Evolutionary conservation across 2,329 filamentous ascomycete genomes (phyloP).

Genomic region (Thelonectria olida): DNA sequence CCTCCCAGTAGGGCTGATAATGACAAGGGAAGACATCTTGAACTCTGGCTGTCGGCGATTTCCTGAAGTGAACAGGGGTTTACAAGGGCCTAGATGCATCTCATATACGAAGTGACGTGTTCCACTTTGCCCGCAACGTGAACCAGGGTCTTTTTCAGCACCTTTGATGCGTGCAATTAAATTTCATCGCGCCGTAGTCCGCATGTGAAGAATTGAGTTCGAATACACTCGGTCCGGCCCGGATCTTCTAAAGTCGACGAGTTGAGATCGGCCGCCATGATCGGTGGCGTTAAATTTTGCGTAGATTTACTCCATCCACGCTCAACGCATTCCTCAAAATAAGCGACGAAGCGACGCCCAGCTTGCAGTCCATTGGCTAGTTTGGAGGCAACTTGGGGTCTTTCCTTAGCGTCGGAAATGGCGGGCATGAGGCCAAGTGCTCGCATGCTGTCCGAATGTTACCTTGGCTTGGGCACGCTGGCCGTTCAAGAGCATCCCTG

Average conservation of each 20-base stretch:
- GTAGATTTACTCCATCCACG: no score
- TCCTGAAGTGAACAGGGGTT: background rate
- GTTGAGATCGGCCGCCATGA: background rate
- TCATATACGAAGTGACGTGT: background rate
- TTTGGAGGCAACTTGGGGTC: background rate
- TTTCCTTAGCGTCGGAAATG: background rate
- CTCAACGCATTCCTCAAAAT: no score
- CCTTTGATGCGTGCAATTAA: no score
- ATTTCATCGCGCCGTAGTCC: background rate
- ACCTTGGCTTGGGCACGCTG: background rate
- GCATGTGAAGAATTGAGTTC: background rate
- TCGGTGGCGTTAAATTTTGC: no score
- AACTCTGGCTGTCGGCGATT: slow-evolving; percentile 1
- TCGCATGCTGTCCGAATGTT: background rate
- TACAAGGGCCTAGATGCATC: background rate
- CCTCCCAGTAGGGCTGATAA: background rate
- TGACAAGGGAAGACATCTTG: background rate
- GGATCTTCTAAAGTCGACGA: background rate
- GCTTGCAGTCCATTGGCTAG: no score
- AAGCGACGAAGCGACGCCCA: no score
- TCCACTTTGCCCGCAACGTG: background rate
- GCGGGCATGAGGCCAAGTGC: background rate
- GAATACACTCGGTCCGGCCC: background rate
- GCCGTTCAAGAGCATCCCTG: no score
- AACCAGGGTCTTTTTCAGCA: no score